Conservation (phyloP, 2,329 filamentous ascomycete genomes). For the Cladosporium sp. region DNA sequence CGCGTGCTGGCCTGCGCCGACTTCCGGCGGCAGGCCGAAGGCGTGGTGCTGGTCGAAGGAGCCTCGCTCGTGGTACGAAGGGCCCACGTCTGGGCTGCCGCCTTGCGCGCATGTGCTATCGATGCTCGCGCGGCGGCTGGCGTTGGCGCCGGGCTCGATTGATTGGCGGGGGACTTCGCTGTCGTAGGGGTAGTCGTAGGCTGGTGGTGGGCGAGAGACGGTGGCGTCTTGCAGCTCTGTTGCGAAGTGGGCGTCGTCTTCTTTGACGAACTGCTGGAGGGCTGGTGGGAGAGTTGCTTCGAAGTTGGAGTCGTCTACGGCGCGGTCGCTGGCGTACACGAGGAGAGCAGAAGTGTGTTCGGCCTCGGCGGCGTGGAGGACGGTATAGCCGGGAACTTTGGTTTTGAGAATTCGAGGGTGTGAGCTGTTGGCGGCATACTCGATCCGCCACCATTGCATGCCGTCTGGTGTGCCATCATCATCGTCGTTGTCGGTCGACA, state of each 20-base stretch:
- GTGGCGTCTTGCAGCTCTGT: constrained; percentile 15
- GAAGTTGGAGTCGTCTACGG: constrained; percentile 16
- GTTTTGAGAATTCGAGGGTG: constrained; percentile 31
- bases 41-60: neutral
- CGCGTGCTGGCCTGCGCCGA: neutral
- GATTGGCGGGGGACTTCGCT: constrained; percentile 8
- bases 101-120: constrained; percentile 7
- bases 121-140: constrained; percentile 11
- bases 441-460: constrained; percentile 53
- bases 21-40: neutral
- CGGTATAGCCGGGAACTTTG: constrained; percentile 41
- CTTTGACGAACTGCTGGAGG: constrained; percentile 22
- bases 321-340: constrained; percentile 51
- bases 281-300: constrained; percentile 18
- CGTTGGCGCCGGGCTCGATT: constrained; percentile 1
- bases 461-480: constrained; percentile 30
- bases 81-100: constrained; percentile 7
- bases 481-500: constrained; percentile 20
- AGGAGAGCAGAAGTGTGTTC: constrained; percentile 50
- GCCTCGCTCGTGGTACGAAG: neutral
- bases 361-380: constrained; percentile 45
- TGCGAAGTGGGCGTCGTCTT: constrained; percentile 22
- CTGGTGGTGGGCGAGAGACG: constrained; percentile 1
- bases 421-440: constrained; percentile 40
- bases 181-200: constrained; percentile 7